Evolutionary conservation across 441 rosid genomes (phyloP), one percentile per base, ranked within the genome.

Genomic region (Gossypium davidsonii): DNA sequence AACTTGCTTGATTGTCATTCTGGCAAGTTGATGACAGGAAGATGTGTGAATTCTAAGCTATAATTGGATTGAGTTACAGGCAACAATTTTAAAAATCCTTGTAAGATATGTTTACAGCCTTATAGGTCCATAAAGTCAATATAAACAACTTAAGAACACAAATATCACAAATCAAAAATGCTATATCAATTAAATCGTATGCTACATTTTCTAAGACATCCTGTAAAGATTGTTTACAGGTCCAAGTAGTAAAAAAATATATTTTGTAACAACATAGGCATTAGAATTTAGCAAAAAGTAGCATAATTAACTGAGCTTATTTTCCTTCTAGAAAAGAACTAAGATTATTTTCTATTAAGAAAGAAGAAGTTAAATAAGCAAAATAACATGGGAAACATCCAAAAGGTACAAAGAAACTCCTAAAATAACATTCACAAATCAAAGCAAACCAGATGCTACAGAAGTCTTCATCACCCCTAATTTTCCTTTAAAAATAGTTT

Each of bases 1-100:
- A 73, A 78, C 79, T 78, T 92, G 84, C 65, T 88, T 81, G 65
- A 91, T 78, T 17, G 96, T 88, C 94, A 85, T 88, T 76, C 99
- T 95, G 92, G 76, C 58, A 75, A 74, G 77, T 70, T 52, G 44
- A 75, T 72, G 80, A 76, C 55, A 81, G 79, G n/a, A 48, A 31
- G 37, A 31, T 67, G 21, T 52, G 8, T 70, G 62, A 75, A 76
- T 31, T 31, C 4, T 31, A 0, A 31, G 37, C 37, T 4, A 31
- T 31, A 31, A 31, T 31, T 31, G 37, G 37, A 31, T 31, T 31
- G 1, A 31, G 37, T 31, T 31, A 31, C 37, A 31, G 37, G 37
- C 37, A 31, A 31, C 37, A 31, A 31, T 31, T 31, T 31, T 31
- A 31, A 31, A 31, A 31, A 31, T 31, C 37, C 6, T 31, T 31